Conservation (phyloP, 345 rosid genomes). For the Euphorbia pulcherrima region DNA sequence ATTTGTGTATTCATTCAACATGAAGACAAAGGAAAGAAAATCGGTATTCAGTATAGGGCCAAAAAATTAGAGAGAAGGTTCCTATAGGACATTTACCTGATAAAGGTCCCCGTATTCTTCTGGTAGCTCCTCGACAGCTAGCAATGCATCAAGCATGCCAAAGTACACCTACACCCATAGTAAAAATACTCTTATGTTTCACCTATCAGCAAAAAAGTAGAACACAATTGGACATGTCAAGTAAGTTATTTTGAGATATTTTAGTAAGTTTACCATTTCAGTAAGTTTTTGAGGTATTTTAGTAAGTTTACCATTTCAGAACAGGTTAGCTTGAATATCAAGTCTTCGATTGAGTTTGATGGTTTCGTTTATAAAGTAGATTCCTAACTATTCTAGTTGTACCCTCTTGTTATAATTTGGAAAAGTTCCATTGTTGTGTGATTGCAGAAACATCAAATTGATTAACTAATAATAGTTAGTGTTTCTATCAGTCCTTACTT, state of each 20-base stretch:
- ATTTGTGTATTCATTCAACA: too few species aligned
- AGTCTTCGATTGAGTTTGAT: not conserved
- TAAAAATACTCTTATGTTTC: not conserved
- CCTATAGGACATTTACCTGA: too few species aligned
- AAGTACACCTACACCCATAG: constrained; percentile 62
- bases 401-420: not conserved
- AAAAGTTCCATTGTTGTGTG: not conserved
- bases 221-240: too few species aligned
- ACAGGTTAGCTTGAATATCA: not conserved
- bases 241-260: not conserved
- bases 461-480: too few species aligned
- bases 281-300: not conserved
- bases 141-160: constrained; percentile 87
- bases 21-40: too few species aligned
- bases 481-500: too few species aligned
- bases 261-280: not conserved
- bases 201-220: not conserved
- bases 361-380: not conserved
- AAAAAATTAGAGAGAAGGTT: not conserved
- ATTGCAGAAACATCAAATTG: too few species aligned
- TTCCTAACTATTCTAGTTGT: too few species aligned
- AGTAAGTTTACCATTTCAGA: not conserved
- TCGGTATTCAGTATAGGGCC: too few species aligned
- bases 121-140: constrained; percentile 87
- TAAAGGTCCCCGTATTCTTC: constrained; percentile 70